Percentiles rank a stretch among this genome's conserved stretches.
Conservation (phyloP, 2,329 filamentous ascomycete species). For the Diplodia intermedia region DNA sequence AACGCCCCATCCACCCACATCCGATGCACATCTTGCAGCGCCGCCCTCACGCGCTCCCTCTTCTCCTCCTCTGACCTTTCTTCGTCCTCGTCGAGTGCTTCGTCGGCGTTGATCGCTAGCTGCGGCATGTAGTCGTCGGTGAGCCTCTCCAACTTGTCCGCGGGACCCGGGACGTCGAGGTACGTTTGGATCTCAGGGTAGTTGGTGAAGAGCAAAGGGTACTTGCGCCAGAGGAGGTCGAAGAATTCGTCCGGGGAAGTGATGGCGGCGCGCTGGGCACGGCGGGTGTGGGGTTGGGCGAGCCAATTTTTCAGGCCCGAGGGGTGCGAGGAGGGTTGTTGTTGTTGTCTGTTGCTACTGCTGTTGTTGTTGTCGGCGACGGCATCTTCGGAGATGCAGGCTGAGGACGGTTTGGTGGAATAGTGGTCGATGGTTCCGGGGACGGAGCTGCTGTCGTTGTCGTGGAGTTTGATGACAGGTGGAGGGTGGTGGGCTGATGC, state of each 20-base stretch:
- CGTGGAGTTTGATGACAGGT: neutral
- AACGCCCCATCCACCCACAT: slow-evolving; percentile 9
- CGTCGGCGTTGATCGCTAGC: neutral
- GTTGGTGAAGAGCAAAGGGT: slow-evolving; percentile 19
- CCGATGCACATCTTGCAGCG: neutral
- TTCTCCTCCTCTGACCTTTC: neutral
- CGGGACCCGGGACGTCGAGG: neutral
- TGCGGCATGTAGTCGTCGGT: neutral
- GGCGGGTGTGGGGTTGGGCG: neutral
- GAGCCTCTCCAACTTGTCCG: slow-evolving; percentile 7
- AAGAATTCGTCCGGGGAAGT: neutral
- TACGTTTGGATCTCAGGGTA: neutral
- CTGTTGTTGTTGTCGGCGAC: neutral
- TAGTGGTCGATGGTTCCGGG: neutral
- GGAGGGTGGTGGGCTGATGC: neutral
- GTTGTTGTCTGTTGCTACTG: no score
- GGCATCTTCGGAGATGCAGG: neutral
- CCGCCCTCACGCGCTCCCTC: neutral
- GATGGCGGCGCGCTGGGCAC: slow-evolving; percentile 3
- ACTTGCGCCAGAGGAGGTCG: neutral
- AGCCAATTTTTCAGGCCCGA: neutral
- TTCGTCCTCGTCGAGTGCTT: neutral
- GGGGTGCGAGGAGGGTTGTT: neutral
- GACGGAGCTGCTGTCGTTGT: neutral
- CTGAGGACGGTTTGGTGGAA: neutral